Percentiles rank a stretch among this genome's conserved stretches.
phyloP scores from a whole-genome alignment of 164 flowering plant genomes.

The Magnolia changhungtana region DNA sequence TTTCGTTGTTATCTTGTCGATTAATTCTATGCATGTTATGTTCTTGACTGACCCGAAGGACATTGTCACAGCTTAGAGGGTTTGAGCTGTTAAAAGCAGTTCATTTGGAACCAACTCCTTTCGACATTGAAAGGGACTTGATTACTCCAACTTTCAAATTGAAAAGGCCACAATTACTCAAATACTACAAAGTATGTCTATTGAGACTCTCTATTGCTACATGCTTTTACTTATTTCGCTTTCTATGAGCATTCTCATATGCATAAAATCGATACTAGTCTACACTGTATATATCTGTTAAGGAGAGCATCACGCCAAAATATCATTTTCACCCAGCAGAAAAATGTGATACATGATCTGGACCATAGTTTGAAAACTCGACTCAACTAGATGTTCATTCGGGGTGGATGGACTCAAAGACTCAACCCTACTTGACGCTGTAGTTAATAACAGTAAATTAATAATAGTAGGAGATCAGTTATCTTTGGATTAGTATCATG shows the following conservation, averaged over 20 bases:
- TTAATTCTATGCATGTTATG: background rate
- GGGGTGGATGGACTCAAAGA: no score
- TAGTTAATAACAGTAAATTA: no score
- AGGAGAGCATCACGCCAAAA: background rate
- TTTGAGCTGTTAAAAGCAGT: constrained; percentile 85
- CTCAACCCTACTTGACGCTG: no score
- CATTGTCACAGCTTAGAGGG: constrained; percentile 68
- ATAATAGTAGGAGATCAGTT: no score
- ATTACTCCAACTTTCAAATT: constrained; percentile 91
- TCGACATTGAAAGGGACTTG: constrained; percentile 82
- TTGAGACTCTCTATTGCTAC: no score
- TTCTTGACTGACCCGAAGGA: constrained; percentile 19
- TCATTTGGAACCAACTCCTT: constrained; percentile 79
- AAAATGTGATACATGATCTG: background rate
- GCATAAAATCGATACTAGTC: no score
- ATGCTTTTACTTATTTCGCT: background rate
- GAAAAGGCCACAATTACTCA: constrained; percentile 85
- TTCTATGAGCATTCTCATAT: background rate
- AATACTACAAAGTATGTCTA: constrained; percentile 69
- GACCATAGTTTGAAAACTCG: background rate
- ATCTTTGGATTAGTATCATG: no score
- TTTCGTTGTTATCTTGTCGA: constrained; percentile 1
- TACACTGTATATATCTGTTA: background rate
- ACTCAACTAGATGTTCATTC: no score
- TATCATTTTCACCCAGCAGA: background rate